These are phyloP conservation scores for Zostera marina DNA, from an alignment of 116 monocot genomes.

Conservation along the genomic window DNA sequence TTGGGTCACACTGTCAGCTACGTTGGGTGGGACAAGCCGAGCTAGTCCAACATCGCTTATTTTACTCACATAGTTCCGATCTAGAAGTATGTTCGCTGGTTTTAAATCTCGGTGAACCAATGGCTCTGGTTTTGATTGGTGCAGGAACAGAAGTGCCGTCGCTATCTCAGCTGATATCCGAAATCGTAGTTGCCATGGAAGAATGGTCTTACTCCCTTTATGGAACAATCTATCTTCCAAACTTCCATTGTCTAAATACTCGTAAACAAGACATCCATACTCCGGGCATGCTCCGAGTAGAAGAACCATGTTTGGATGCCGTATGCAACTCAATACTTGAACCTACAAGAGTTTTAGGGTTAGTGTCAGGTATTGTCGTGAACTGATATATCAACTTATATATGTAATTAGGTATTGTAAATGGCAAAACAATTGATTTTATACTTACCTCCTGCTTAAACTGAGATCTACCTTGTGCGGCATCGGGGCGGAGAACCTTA, in stretches of 20 bases:
- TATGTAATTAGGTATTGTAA: no score
- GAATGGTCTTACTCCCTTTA: slow-evolving; percentile 1
- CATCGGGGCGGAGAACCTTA: slow-evolving; percentile 10
- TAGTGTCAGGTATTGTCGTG: not conserved
- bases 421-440: no score
- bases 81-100: slow-evolving; percentile 10
- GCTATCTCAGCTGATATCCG: slow-evolving; percentile 8
- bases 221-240: slow-evolving; percentile 11
- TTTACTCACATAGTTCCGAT: slow-evolving; percentile 11
- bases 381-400: no score
- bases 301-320: slow-evolving; percentile 13
- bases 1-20: slow-evolving; percentile 5
- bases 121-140: slow-evolving; percentile 9
- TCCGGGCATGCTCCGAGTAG: slow-evolving; percentile 12
- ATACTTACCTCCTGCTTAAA: slow-evolving; percentile 8
- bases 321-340: slow-evolving; percentile 10
- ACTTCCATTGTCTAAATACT: slow-evolving; percentile 10
- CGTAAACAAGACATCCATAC: slow-evolving; percentile 12
- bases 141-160: slow-evolving; percentile 11
- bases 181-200: slow-evolving; percentile 12
- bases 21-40: slow-evolving; percentile 6
- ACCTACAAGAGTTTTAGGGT: not conserved
- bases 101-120: slow-evolving; percentile 11
- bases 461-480: slow-evolving; percentile 9
- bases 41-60: slow-evolving; percentile 11